Base-by-base conservation (phyloP, 2,329 filamentous ascomycete species). In the Trichoderma atrobrunneum region DNA sequence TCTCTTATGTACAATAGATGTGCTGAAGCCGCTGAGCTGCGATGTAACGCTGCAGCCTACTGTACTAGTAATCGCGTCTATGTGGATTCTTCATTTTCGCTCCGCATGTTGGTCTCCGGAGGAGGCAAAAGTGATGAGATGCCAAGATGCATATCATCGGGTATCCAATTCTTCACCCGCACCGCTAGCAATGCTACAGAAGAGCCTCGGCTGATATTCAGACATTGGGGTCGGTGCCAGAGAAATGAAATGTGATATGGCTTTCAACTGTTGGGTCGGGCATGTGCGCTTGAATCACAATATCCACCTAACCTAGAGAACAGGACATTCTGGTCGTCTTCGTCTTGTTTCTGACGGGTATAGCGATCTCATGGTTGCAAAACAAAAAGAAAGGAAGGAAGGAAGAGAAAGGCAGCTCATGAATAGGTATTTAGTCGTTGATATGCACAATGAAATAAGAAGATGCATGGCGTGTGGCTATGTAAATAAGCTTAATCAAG, bases 1-100 rank as follows among this genome's bases (percentile, higher is more conserved):
- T 54, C 56, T 10, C 10, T 62, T 51, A 43, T 43, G 39, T 43
- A n/a, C 0, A 43, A n/a, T 43, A 34, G n/a, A 57, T 14, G 16
- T 28, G 7, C 66, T 28, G 36, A 24, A 60, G 65, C 28, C 36
- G 11, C 24, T 36, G 26, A 0, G 56, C 36, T 69, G 56, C 56
- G 36, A 61, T 69, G 56, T 24, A 48, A 69, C 66, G 26, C 66
- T 69, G 32, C 66, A 61, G 66, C 56, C 56, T 69, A 36, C 26
- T 34, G 7, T 28, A 30, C 18, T 32, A n/a, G 34, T 21, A n/a
- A 60, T 21, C 48, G 48, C 48, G 14, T 54, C n/a, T 51, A 12
- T 51, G 43, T 54, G n/a, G 48, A 14, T 54, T 51, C 43, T 51
- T 10, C 43, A 12, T 51, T 21, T 21, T 51, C 43, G 18, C 18